phyloP scores from a whole-genome alignment of 2,329 filamentous ascomycete species.

The Metarhizium album region DNA sequence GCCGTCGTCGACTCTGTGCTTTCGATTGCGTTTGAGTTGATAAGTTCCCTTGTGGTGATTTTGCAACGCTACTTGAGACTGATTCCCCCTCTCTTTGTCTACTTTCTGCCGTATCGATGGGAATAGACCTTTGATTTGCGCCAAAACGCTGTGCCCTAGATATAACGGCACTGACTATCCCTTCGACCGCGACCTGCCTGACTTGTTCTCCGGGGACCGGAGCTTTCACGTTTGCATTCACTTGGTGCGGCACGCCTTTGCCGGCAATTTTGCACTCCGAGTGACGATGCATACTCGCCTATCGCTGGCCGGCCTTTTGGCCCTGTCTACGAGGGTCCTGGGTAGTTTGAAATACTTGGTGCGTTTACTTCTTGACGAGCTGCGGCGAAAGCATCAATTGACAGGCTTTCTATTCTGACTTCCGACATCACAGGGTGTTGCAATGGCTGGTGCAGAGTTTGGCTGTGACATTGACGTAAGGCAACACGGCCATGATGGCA shows the following conservation, averaged over 20 bases:
- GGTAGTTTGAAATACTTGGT: constrained; percentile 9
- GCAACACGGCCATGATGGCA: background rate
- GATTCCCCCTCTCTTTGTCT: no score
- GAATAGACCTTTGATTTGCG: no score
- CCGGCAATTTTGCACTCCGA: background rate
- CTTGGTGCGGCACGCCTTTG: no score
- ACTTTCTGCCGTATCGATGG: no score
- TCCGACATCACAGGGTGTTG: constrained; percentile 25
- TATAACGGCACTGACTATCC: no score
- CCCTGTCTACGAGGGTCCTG: background rate
- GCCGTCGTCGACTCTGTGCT: background rate
- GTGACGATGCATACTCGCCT: background rate
- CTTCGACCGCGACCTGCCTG: no score
- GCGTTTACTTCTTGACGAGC: background rate
- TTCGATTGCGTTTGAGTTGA: background rate
- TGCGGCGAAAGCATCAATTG: background rate
- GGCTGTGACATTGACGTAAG: constrained; percentile 35
- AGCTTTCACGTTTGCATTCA: no score
- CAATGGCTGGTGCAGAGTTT: constrained; percentile 37
- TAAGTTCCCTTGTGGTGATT: background rate
- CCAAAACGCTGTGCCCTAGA: no score
- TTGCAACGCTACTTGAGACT: no score
- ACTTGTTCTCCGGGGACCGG: no score
- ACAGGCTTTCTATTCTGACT: background rate
- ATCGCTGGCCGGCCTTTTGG: background rate